Percentiles rank a stretch among this genome's conserved stretches.
Conservation (phyloP, 2,329 filamentous ascomycete species). For the Pseudogymnoascus sp. region DNA sequence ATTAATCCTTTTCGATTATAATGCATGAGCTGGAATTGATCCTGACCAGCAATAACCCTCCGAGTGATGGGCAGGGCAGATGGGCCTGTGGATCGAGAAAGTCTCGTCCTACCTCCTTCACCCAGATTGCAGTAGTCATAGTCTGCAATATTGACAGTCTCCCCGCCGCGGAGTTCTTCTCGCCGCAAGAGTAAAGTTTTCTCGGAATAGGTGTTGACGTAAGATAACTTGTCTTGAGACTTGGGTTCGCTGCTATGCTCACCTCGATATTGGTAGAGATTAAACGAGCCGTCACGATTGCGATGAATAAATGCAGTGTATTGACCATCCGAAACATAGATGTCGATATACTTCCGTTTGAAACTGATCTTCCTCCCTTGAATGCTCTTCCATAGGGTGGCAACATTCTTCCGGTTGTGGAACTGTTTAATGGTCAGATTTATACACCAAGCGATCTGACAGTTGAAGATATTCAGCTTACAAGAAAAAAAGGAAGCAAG, state of each 20-base stretch:
- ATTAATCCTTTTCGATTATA: conserved; percentile 47
- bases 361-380: conserved; percentile 42
- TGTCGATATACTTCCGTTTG: conserved; percentile 39
- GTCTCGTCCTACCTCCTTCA: conserved; percentile 29
- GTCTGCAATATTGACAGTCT: conserved; percentile 37
- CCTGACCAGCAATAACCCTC: conserved; percentile 37
- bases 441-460: too few species aligned
- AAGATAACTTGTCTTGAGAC: conserved; percentile 32
- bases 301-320: conserved; percentile 40
- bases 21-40: conserved; percentile 36
- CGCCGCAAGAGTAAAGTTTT: conserved; percentile 35
- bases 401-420: conserved; percentile 40
- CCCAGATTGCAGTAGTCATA: conserved; percentile 35
- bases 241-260: conserved; percentile 37
- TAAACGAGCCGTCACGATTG: conserved; percentile 2
- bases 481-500: conserved; percentile 38
- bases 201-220: conserved; percentile 39
- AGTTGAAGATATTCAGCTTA: neutral
- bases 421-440: conserved; percentile 27
- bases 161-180: conserved; percentile 24
- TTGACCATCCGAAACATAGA: conserved; percentile 40
- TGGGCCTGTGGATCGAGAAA: conserved; percentile 19
- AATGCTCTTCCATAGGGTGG: conserved; percentile 40
- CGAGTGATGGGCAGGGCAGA: conserved; percentile 20
- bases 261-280: conserved; percentile 18